These are phyloP conservation scores for Sclerotinia subarctica DNA, from an alignment of 2,329 filamentous ascomycete genomes.

Conservation along the genomic window DNA sequence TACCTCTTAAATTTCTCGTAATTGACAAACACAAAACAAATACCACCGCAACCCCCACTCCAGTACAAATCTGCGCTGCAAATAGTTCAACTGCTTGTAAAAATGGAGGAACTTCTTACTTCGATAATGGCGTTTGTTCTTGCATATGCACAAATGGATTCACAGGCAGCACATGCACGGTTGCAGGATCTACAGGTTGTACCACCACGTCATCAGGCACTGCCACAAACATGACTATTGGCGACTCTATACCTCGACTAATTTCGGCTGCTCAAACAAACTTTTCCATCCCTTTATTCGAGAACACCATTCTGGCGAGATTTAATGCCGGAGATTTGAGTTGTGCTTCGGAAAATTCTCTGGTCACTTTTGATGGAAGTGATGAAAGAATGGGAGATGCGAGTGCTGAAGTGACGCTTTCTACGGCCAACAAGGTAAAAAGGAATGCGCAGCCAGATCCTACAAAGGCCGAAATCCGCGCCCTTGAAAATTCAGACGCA, in stretches of 20 bases:
- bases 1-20: constrained; percentile 69
- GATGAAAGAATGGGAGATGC: constrained; percentile 28
- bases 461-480: not conserved
- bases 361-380: constrained; percentile 75
- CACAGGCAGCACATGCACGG: constrained; percentile 60
- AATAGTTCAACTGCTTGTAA: constrained; percentile 57
- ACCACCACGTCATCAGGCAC: constrained; percentile 47
- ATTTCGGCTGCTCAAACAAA: constrained; percentile 62
- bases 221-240: constrained; percentile 69
- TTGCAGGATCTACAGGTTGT: constrained; percentile 52
- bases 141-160: constrained; percentile 91
- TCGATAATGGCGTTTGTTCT: constrained; percentile 66
- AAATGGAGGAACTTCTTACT: constrained; percentile 77
- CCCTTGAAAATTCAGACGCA: constrained; percentile 18
- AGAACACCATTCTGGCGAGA: constrained; percentile 66
- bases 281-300: constrained; percentile 73
- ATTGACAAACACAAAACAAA: constrained; percentile 47
- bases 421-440: not conserved
- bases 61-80: constrained; percentile 50
- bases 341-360: constrained; percentile 79
- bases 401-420: constrained; percentile 23
- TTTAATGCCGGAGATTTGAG: constrained; percentile 74
- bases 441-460: not conserved
- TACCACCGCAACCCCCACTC: constrained; percentile 19
- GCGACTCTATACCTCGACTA: constrained; percentile 72